phyloP scores from a whole-genome alignment of 768 basidiomycete species.

The Tylopilus sp. region DNA sequence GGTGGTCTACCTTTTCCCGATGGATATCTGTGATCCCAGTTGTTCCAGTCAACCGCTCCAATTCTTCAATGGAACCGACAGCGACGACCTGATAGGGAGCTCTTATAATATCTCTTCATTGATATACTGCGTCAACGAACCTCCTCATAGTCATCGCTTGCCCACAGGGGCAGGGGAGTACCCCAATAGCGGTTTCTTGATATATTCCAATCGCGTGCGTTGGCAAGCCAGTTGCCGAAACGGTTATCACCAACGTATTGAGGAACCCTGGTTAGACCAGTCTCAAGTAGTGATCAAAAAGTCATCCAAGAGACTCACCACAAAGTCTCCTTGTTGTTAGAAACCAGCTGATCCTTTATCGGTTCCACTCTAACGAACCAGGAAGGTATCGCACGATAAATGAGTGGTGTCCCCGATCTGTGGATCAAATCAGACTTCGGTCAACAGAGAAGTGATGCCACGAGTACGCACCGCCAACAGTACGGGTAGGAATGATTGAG shows the following conservation, averaged over 20 bases:
- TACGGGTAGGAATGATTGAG: constrained; percentile 91
- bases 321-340: constrained; percentile 85
- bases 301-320: constrained; percentile 51
- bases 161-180: constrained; percentile 96
- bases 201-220: constrained; percentile 99
- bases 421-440: neutral
- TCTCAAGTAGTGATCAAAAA: constrained; percentile 1
- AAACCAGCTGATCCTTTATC: constrained; percentile 81
- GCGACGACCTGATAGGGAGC: constrained; percentile 60
- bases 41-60: constrained; percentile 82
- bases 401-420: constrained; percentile 91
- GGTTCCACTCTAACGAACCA: constrained; percentile 94
- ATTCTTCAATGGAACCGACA: constrained; percentile 82
- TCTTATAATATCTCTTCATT: neutral
- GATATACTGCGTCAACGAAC: constrained; percentile 27
- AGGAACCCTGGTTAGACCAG: constrained; percentile 68
- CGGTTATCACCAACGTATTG: constrained; percentile 85
- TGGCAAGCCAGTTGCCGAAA: constrained; percentile 96
- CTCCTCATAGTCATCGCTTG: constrained; percentile 88
- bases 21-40: constrained; percentile 87
- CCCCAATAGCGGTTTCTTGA: constrained; percentile 99
- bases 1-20: constrained; percentile 90
- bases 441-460: neutral
- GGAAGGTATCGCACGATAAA: constrained; percentile 92
- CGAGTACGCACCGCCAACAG: constrained; percentile 81